These are phyloP conservation scores for Tricholoma sp. DNA, from an alignment of 768 basidiomycete species.

Conservation along the genomic window DNA sequence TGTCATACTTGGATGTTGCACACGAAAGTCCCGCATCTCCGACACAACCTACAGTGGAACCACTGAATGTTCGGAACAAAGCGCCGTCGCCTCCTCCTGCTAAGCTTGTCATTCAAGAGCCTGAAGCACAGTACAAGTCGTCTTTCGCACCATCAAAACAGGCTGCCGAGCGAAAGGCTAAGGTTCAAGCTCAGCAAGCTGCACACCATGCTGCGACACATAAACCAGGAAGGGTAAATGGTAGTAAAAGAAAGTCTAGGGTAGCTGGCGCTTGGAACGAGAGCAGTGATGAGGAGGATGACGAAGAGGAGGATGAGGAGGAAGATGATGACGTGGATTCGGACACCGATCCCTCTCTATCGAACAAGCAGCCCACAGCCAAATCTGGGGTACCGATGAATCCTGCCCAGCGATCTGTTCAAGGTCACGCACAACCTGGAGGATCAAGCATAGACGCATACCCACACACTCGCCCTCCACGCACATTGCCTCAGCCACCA, in stretches of 20 bases:
- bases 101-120: slow-evolving; percentile 16
- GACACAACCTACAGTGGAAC: slow-evolving; percentile 27
- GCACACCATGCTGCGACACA: slow-evolving; percentile 75
- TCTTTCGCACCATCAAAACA: slow-evolving; percentile 86
- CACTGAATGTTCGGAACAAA: slow-evolving; percentile 27
- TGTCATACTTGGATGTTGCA: slow-evolving; percentile 65
- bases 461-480: slow-evolving; percentile 50
- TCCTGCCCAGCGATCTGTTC: slow-evolving; percentile 23
- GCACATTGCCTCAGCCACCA: slow-evolving; percentile 64
- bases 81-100: slow-evolving; percentile 22
- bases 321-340: slow-evolving; percentile 72
- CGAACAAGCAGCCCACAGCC: slow-evolving; percentile 20
- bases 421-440: slow-evolving; percentile 20
- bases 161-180: slow-evolving; percentile 81
- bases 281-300: slow-evolving; percentile 81
- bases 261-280: slow-evolving; percentile 58
- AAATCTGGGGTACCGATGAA: slow-evolving; percentile 18
- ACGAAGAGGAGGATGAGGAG: slow-evolving; percentile 78
- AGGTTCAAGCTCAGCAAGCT: slow-evolving; percentile 76
- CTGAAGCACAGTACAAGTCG: slow-evolving; percentile 54
- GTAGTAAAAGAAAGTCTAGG: slow-evolving; percentile 57
- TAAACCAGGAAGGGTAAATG: slow-evolving; percentile 63
- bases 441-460: slow-evolving; percentile 25
- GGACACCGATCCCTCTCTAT: slow-evolving; percentile 38
- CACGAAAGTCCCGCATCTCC: slow-evolving; percentile 29